Evolutionary conservation across 1,284 basidiomycete species (phyloP).

Genomic region (Microbotryomycetes sp.): DNA sequence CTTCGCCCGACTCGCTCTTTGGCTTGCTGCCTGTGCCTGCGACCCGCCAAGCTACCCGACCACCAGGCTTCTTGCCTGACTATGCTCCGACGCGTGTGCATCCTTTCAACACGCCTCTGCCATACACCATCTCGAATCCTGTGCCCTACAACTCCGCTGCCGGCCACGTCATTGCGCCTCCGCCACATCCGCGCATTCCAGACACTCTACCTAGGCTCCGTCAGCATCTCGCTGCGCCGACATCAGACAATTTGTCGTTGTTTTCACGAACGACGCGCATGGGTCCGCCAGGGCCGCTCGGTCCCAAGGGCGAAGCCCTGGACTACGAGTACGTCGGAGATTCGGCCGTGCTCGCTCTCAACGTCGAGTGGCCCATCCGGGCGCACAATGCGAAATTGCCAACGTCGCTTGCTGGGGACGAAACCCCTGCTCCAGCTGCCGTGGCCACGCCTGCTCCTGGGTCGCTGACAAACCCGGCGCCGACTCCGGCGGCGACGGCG

Average conservation of each 20-base stretch:
- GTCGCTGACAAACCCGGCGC: no score
- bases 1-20: conserved; percentile 30
- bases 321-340: conserved; percentile 31
- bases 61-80: conserved; percentile 34
- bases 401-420: neutral
- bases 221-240: conserved; percentile 7
- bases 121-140: conserved; percentile 30
- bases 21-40: conserved; percentile 25
- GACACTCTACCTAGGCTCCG: conserved; percentile 9
- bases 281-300: conserved; percentile 35
- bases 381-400: conserved; percentile 12
- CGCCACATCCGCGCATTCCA: conserved; percentile 25
- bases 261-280: conserved; percentile 34
- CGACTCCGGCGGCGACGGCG: neutral
- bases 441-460: neutral
- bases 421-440: neutral
- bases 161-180: conserved; percentile 19
- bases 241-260: conserved; percentile 22
- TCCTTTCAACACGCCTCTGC: conserved; percentile 34
- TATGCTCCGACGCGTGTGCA: conserved; percentile 17
- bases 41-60: conserved; percentile 24
- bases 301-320: conserved; percentile 32
- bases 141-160: conserved; percentile 26
- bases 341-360: conserved; percentile 12
- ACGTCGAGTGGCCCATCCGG: conserved; percentile 26